Base-by-base conservation (phyloP, 768 basidiomycete species). In the Rhizopogon sp. region DNA sequence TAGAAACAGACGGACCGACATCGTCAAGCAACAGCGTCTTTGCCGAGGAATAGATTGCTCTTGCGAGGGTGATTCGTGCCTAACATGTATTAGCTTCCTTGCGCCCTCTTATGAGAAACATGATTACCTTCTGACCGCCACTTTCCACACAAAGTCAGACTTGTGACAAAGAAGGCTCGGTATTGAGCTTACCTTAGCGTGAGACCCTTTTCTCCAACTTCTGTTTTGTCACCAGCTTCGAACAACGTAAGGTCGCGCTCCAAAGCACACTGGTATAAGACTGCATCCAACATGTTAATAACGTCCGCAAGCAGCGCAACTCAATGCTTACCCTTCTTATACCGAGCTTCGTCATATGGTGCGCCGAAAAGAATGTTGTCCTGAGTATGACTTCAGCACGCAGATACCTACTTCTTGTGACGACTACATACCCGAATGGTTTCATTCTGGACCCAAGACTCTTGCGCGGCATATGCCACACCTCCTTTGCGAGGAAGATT, bases 401-500 rank as follows among this genome's bases (percentile, higher is more conserved):
- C 13, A 8, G 6, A 35, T 41, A 16, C 14, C 7, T 4, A 22
- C 14, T 28, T 43, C 14, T n/a, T 31, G 13, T 8, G 6, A 7
- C 16, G 2, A 35, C 1, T 16, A 49, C 42, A 14, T 31, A 83
- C 85, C 65, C 72, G 75, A 51, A 90, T 88, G 0, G 87, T 90
- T 56, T 87, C 87, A 59, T 90, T 92, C 66, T 85, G 81, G 2
- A 92, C 84, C 90, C 90, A 95, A 4, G 87, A 83, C 64, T 92
- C 89, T 66, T 95, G 91, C 3, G 87, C 85, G 6, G 87, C 87
- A 64, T 89, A 92, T 2, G 89, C 84, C 39, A 94, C 78, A 5
- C 90, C 89, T 1, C 76, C 76, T 3, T 71, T 72, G 3, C 88
- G 74, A 25, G 90, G 90, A 6, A 93, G 78, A 58, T 80, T 82